A percentile compares a stretch with the other conserved stretches of the same genome.
These are phyloP conservation scores for Xerocomellus amylosporus DNA, from an alignment of 768 basidiomycete species.

Conservation along the genomic window DNA sequence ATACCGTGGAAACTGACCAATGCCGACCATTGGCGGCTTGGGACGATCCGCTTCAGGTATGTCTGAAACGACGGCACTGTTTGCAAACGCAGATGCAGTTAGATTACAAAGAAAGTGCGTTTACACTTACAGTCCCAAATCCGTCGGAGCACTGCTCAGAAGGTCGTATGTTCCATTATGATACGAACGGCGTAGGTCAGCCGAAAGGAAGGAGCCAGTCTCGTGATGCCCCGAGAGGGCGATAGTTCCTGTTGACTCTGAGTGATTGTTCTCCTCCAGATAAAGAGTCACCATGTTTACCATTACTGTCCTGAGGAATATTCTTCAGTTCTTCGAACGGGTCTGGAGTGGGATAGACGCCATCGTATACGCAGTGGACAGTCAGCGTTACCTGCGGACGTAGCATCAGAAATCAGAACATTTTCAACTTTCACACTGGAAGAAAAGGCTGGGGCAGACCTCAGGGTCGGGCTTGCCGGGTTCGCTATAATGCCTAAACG, in stretches of 20 bases:
- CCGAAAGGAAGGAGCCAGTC: not conserved
- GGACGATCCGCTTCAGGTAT: not conserved
- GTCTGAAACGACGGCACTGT: not conserved
- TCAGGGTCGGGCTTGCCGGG: not conserved
- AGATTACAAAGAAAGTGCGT: not conserved
- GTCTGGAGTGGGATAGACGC: not conserved
- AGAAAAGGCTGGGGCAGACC: not conserved
- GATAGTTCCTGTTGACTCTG: not conserved
- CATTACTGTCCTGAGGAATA: not conserved
- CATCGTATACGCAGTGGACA: slow-evolving; percentile 4
- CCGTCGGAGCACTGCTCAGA: not conserved
- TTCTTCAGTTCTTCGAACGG: not conserved
- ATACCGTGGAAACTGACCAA: slow-evolving; percentile 6
- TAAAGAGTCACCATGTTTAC: not conserved
- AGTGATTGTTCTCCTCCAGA: not conserved
- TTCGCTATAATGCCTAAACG: slow-evolving; percentile 3
- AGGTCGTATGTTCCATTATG: slow-evolving; percentile 1
- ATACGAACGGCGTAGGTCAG: not conserved
- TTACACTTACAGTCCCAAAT: not conserved
- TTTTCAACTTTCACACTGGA: not conserved
- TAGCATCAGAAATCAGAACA: not conserved
- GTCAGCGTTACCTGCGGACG: not conserved
- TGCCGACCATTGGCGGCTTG: not conserved
- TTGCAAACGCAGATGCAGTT: not conserved
- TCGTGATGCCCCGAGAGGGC: not conserved